Evolutionary conservation across 257 asterid genomes (phyloP), one percentile per base, ranked within the genome.

Genomic region (Primulina tabacum): DNA sequence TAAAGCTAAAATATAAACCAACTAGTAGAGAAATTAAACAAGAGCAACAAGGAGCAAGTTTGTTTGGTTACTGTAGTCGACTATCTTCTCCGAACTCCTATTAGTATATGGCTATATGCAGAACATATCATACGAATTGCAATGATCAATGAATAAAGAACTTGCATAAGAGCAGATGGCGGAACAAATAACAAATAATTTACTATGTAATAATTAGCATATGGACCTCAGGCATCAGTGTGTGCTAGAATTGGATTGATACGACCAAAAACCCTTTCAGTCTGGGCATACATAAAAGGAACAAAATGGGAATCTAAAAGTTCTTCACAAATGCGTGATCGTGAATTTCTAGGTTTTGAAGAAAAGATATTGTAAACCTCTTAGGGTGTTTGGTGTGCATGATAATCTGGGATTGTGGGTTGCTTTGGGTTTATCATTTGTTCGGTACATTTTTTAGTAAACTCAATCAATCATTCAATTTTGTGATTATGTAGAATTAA

Each of bases 1-100:
- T 43, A 71, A 60, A 64, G 60, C 14, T 32, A 74, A 20, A 71
- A 68, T 62, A 73, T 38, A 66, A 60, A 68, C 7, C 16, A 66
- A 60, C 64, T n/a, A 60, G 68, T 8, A 66, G 32, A 64, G 33
- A 30, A 62, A 37, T 62, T 67, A 68, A 68, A 64, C 28, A 64
- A 55, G 38, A 60, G 56, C 58, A 75, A 47, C 43, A 53, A 70
- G 20, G 63, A 24, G 26, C 26, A 24, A 24, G 26, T 24, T 24
- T 24, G 26, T 24, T 24, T 24, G 1, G 26, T 24, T 24, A 24
- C 26, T 1, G 26, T 24, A 24, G 52, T 53, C 53, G 55, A 50
- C 33, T 30, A 30, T 30, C 5, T 4, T 30, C 5, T 29, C 73
- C 60, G 61, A 55, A 64, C 64, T 62, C 66, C n/a, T 73, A 61